Evolutionary conservation across 202 grass and related monocot genomes (phyloP).

Genomic region (Zizania palustris): DNA sequence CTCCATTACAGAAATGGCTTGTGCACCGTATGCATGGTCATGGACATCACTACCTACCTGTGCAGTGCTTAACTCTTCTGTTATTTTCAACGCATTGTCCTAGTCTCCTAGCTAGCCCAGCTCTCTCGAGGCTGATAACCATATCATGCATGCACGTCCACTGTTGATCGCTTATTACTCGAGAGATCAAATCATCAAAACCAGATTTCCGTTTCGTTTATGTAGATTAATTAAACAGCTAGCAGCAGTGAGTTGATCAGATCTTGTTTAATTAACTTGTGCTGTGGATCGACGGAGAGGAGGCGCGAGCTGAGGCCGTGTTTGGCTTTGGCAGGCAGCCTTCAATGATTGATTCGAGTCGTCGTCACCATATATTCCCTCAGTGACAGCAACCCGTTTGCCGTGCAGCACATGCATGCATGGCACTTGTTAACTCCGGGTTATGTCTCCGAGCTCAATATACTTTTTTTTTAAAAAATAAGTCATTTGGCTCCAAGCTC

Average conservation of each 20-base stretch:
- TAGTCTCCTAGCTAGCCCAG: background rate
- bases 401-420: background rate
- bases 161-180: background rate
- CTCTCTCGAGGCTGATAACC: background rate
- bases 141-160: background rate
- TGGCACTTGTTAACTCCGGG: background rate
- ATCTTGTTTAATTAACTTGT: background rate
- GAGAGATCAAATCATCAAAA: too few relatives aligned
- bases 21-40: conserved; percentile 19
- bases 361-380: conserved; percentile 46
- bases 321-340: conserved; percentile 8
- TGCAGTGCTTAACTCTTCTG: background rate
- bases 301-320: background rate
- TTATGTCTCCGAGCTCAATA: too few relatives aligned
- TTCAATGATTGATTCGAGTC: conserved; percentile 21
- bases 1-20: conserved; percentile 8
- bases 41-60: conserved; percentile 13
- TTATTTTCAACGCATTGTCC: background rate
- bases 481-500: too few relatives aligned
- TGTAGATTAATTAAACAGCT: too few relatives aligned
- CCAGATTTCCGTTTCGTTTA: background rate
- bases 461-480: too few relatives aligned
- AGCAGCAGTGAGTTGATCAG: background rate
- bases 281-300: background rate
- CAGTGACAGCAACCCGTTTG: conserved; percentile 16